Conservation (phyloP, 257 asterid species). For the Galeopsis tetrahit region DNA sequence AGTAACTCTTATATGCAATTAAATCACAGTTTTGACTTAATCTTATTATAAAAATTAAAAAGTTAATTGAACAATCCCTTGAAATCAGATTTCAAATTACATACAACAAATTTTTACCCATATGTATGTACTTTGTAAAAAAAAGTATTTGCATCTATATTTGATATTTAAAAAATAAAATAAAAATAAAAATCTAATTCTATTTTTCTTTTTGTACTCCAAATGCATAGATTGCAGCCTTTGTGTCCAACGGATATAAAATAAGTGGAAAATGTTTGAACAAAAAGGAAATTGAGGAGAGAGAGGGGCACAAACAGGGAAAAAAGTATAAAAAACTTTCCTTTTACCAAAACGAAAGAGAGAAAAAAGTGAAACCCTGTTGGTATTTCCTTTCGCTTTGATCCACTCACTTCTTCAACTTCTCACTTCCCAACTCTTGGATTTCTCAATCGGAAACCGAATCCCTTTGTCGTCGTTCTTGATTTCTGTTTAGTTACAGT, state of each 20-base stretch:
- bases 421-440: slow-evolving; percentile 46
- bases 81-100: no score
- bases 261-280: slow-evolving; percentile 30
- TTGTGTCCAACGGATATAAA: slow-evolving; percentile 49
- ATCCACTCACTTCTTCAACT: slow-evolving; percentile 44
- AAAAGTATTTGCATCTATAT: not conserved
- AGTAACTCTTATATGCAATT: no score
- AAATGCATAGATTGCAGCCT: slow-evolving; percentile 37
- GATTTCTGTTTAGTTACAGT: slow-evolving; percentile 38
- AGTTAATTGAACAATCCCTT: no score
- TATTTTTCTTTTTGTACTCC: slow-evolving; percentile 19
- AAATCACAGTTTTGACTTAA: no score
- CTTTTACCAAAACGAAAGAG: slow-evolving; percentile 59
- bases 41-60: no score
- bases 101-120: no score
- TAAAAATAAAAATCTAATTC: not conserved
- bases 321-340: slow-evolving; percentile 46
- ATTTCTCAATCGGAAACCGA: slow-evolving; percentile 45
- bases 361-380: slow-evolving; percentile 58
- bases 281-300: not conserved
- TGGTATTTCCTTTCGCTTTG: slow-evolving; percentile 48
- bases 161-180: no score
- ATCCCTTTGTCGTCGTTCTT: slow-evolving; percentile 45
- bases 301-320: slow-evolving; percentile 10
- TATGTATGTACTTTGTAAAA: no score